phyloP scores from a whole-genome alignment of 768 basidiomycete species.

The Pisolithus marmoratus region DNA sequence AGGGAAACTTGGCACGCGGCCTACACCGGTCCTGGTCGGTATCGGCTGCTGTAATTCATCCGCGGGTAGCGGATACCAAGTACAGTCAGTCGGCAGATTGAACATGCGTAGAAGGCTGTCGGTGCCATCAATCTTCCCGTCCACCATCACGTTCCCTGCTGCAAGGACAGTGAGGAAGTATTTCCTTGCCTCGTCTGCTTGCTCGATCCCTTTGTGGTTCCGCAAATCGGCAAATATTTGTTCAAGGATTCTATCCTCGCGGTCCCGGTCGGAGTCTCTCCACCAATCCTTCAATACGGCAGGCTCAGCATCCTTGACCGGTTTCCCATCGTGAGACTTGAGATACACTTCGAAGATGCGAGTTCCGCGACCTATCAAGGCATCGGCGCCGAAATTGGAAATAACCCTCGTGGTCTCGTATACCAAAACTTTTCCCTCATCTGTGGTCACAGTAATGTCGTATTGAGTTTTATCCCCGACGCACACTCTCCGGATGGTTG shows the following conservation, averaged over 20 bases:
- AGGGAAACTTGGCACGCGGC: background rate
- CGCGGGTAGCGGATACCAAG: background rate
- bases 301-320: background rate
- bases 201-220: background rate
- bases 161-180: background rate
- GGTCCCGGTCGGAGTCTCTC: background rate
- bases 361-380: background rate
- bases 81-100: background rate
- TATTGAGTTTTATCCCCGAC: background rate
- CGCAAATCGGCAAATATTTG: background rate
- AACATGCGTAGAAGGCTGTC: background rate
- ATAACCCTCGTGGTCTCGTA: background rate
- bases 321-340: background rate
- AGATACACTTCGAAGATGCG: background rate
- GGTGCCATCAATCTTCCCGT: background rate
- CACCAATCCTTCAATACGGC: background rate
- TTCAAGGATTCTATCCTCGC: background rate
- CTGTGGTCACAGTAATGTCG: background rate
- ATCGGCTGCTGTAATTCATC: no score
- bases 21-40: background rate
- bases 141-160: background rate
- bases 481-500: background rate
- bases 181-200: background rate
- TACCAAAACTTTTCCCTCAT: background rate
- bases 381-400: background rate